Evolutionary conservation across 1,139 yeast species (phyloP), one percentile per base, ranked within the genome.

Genomic region (Debaryomyces subglobosus): DNA sequence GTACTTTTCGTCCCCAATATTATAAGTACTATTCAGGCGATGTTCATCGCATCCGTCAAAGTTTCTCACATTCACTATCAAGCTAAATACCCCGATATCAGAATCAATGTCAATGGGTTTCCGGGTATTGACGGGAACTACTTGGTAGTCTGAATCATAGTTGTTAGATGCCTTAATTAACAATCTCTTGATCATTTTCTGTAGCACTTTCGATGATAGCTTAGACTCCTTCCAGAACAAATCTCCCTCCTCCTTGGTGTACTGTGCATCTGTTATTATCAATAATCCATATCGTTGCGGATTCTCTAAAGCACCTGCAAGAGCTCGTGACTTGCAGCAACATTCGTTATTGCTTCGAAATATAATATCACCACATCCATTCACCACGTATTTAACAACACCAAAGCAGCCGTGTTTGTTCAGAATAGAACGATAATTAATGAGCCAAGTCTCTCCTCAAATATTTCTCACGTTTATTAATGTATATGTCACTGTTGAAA

Each of bases 11-110:
- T 73, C 77, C 6, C 65, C 65, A 5, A 65, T 49, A 49, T 72
- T 72, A 58, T 65, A 71, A 36, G 62, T 60, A 53, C 78, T 69
- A 51, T 71, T 69, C 12, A 58, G 49, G 16, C 56, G 51, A 53
- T 79, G 83, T 12, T 64, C 64, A 24, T 59, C 56, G 5, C 80
- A 64, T 1, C 84, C 84, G 48, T 73, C 76, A 52, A 79, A 81
- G 52, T 74, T 68, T 53, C 68, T 71, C 43, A 79, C 73, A 47
- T 69, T 67, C 8, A 79, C 68, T 10, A 62, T 47, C n/a, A 79
- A 54, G 44, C 66, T 65, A 49, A 78, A 72, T 1, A 55, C 54
- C 0, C 83, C 84, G 25, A 71, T 57, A 1, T 66, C 68, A 2
- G 81, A 69, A 3, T 67, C 62, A 15, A 79, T 59, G 18, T 55